A percentile compares a stretch with the other conserved stretches of the same genome.
Conservation (phyloP, 306 rosid species). For the Lathyrus oleraceus region DNA sequence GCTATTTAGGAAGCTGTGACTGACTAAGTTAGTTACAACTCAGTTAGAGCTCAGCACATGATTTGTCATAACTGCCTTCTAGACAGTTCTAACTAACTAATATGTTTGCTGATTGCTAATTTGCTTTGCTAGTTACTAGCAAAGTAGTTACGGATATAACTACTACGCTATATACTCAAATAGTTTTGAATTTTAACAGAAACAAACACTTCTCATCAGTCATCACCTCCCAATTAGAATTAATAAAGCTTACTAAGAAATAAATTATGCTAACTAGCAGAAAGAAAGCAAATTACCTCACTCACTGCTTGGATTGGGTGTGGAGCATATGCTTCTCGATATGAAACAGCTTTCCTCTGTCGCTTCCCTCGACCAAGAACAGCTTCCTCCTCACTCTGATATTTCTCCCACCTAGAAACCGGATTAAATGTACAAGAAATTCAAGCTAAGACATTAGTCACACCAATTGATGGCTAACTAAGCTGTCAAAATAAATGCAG, state of each 20-base stretch:
- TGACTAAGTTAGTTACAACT: no score
- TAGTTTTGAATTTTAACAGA: constrained; percentile 7
- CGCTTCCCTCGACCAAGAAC: constrained; percentile 99
- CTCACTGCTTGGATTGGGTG: constrained; percentile 74
- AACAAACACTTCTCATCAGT: constrained; percentile 14
- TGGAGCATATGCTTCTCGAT: constrained; percentile 88
- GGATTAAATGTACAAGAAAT: constrained; percentile 30
- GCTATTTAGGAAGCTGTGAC: no score
- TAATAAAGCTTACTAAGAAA: constrained; percentile 10
- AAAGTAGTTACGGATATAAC: no score
- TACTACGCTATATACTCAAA: no score
- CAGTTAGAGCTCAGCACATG: no score
- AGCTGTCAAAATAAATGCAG: constrained; percentile 27
- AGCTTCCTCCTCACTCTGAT: constrained; percentile 98
- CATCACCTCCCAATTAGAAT: constrained; percentile 12
- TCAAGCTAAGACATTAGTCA: constrained; percentile 27
- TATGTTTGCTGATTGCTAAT: no score
- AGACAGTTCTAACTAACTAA: no score
- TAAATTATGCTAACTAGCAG: constrained; percentile 32
- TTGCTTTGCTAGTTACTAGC: no score
- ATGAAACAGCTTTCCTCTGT: constrained; percentile 91
- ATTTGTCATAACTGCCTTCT: no score
- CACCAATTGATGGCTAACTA: constrained; percentile 29
- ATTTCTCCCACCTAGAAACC: constrained; percentile 88
- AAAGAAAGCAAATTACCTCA: constrained; percentile 65